Conservation (phyloP, 1,139 yeast species). For the Lodderomyces metapsilosis region DNA sequence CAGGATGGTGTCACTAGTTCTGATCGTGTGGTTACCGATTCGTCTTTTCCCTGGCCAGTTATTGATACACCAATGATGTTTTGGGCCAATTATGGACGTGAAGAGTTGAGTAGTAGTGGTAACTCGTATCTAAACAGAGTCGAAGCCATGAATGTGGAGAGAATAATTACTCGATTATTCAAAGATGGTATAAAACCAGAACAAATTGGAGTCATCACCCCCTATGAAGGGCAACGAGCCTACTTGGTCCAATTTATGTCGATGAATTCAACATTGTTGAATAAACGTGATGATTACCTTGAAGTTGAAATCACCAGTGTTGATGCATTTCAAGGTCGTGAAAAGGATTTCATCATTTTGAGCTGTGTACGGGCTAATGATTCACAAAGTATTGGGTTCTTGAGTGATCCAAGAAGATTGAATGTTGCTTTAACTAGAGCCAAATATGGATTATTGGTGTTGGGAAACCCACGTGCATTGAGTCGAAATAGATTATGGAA, state of each 20-base stretch:
- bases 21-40: constrained; percentile 56
- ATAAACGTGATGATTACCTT: constrained; percentile 57
- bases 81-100: constrained; percentile 89
- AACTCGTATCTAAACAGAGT: constrained; percentile 83
- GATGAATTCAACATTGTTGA: constrained; percentile 63
- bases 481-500: constrained; percentile 78
- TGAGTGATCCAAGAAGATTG: constrained; percentile 85
- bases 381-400: constrained; percentile 77
- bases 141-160: constrained; percentile 90
- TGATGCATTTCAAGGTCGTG: constrained; percentile 96
- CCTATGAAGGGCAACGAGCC: constrained; percentile 92
- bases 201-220: constrained; percentile 91
- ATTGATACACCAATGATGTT: constrained; percentile 86
- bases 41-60: constrained; percentile 89
- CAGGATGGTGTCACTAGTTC: constrained; percentile 87
- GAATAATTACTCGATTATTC: constrained; percentile 69
- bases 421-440: constrained; percentile 94
- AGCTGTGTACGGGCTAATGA: constrained; percentile 94
- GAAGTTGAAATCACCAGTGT: constrained; percentile 89
- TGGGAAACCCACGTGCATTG: constrained; percentile 84
- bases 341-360: constrained; percentile 83
- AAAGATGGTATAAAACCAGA: constrained; percentile 77
- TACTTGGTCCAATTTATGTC: constrained; percentile 78
- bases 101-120: constrained; percentile 82
- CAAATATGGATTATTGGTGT: constrained; percentile 73